Conservation (phyloP, 805 yeast species). For the Ogataea zsoltii region DNA sequence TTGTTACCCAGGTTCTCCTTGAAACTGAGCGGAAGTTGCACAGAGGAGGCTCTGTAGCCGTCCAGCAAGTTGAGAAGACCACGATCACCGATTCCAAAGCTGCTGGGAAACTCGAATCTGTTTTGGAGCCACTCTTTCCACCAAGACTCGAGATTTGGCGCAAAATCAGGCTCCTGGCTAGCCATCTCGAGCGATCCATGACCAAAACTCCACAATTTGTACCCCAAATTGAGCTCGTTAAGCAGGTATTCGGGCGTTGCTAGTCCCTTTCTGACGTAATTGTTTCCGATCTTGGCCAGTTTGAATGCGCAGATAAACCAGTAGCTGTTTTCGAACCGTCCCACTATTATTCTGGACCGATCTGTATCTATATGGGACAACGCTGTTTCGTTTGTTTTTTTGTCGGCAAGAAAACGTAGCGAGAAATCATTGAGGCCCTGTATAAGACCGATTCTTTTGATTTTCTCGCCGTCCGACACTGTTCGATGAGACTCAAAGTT, state of each 20-base stretch:
- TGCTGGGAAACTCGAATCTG: conserved; percentile 27
- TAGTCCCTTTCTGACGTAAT: conserved; percentile 27
- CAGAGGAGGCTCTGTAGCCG: conserved; percentile 33
- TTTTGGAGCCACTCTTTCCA: conserved; percentile 39
- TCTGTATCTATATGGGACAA: conserved; percentile 34
- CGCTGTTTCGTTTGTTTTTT: neutral
- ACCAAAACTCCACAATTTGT: conserved; percentile 35
- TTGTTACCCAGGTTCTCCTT: conserved; percentile 27
- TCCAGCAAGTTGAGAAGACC: conserved; percentile 36
- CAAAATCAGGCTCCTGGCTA: conserved; percentile 10
- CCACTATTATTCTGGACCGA: conserved; percentile 33
- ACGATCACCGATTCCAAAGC: conserved; percentile 30
- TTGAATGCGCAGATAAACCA: conserved; percentile 35
- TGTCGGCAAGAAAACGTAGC: conserved; percentile 18
- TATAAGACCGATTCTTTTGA: conserved; percentile 28
- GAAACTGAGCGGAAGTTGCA: conserved; percentile 32
- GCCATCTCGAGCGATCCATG: conserved; percentile 30
- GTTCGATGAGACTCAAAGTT: conserved; percentile 20
- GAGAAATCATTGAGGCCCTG: conserved; percentile 32
- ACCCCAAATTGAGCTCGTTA: conserved; percentile 32
- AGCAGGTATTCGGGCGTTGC: conserved; percentile 37
- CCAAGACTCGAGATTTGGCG: conserved; percentile 32
- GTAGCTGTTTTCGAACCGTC: conserved; percentile 32
- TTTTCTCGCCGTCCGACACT: conserved; percentile 22
- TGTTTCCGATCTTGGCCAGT: conserved; percentile 16